These are phyloP conservation scores for Kodamaea restingae DNA, from an alignment of 805 yeast species.

Conservation along the genomic window DNA sequence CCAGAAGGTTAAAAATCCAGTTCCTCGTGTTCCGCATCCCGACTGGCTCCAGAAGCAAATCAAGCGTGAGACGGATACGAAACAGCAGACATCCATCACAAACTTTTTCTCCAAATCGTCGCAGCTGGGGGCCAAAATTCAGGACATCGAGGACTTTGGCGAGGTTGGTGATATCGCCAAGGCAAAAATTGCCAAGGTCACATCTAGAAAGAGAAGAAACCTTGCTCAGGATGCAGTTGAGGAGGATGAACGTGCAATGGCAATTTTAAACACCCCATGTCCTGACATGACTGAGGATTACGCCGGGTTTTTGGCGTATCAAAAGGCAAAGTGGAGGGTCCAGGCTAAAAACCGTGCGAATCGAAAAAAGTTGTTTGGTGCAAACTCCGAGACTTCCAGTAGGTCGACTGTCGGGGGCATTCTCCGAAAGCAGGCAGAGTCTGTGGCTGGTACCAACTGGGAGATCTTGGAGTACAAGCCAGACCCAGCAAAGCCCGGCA, in stretches of 20 bases:
- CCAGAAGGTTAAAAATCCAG: slow-evolving; percentile 84
- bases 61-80: slow-evolving; percentile 54
- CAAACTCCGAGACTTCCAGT: slow-evolving; percentile 46
- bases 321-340: slow-evolving; percentile 82
- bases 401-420: slow-evolving; percentile 63
- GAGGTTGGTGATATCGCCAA: slow-evolving; percentile 24
- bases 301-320: slow-evolving; percentile 63
- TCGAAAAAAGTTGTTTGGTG: slow-evolving; percentile 77
- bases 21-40: slow-evolving; percentile 91
- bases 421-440: slow-evolving; percentile 74
- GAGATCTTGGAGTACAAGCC: slow-evolving; percentile 68
- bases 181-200: slow-evolving; percentile 43
- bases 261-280: slow-evolving; percentile 47
- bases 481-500: slow-evolving; percentile 62
- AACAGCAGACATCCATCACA: slow-evolving; percentile 65
- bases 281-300: slow-evolving; percentile 70
- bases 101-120: slow-evolving; percentile 51
- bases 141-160: slow-evolving; percentile 77
- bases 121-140: slow-evolving; percentile 33
- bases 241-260: slow-evolving; percentile 49
- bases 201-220: slow-evolving; percentile 43
- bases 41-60: slow-evolving; percentile 80
- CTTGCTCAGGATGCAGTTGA: slow-evolving; percentile 22
- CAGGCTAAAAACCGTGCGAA: slow-evolving; percentile 71
- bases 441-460: slow-evolving; percentile 77